phyloP scores from a whole-genome alignment of 441 rosid genomes.

The Bocquillonia castaneifolia region DNA sequence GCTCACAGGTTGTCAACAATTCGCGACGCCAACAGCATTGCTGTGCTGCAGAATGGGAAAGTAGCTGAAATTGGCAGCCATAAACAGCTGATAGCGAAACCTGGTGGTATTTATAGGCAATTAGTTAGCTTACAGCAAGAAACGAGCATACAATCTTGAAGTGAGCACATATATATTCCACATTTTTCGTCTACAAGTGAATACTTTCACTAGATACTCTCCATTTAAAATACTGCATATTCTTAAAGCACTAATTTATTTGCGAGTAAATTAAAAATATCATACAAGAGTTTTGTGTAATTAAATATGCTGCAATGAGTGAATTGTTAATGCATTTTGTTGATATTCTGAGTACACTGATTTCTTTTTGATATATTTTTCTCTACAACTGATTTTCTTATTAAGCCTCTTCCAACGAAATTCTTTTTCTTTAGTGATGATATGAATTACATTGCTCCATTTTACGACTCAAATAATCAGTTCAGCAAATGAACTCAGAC shows the following conservation, averaged over 20 bases:
- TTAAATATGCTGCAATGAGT: background rate
- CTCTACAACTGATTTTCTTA: background rate
- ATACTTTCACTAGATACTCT: background rate
- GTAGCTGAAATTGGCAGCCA: constrained; percentile 72
- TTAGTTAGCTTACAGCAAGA: constrained; percentile 49
- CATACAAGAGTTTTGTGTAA: background rate
- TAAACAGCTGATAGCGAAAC: constrained; percentile 41
- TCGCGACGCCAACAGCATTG: constrained; percentile 48
- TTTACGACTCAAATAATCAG: no score
- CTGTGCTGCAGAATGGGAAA: constrained; percentile 56
- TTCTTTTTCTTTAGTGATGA: background rate
- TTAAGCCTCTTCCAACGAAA: background rate
- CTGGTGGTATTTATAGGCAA: constrained; percentile 50
- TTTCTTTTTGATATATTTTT: background rate
- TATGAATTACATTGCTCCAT: background rate
- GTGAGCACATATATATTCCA: background rate
- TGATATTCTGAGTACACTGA: background rate
- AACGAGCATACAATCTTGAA: constrained; percentile 11
- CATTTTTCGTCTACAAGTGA: background rate
- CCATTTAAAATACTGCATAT: background rate
- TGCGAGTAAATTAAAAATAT: background rate
- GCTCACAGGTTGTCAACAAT: constrained; percentile 72
- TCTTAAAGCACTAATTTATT: background rate
- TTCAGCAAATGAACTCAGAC: no score
- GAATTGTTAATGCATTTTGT: background rate